Conservation (phyloP, 2,329 filamentous ascomycete genomes). For the Chaetomium sp. region DNA sequence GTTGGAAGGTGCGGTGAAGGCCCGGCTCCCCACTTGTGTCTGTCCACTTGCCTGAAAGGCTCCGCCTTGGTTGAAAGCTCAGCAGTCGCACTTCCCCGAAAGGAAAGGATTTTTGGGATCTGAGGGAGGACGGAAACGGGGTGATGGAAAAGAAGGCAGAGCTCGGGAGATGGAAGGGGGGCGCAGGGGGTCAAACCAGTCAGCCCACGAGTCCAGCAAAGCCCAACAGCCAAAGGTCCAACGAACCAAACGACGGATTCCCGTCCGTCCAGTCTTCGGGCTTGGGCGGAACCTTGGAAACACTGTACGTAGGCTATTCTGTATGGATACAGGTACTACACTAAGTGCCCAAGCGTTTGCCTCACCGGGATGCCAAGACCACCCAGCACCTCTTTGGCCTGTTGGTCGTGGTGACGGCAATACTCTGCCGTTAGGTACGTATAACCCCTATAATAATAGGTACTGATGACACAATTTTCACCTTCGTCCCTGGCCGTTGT, state of each 20-base stretch:
- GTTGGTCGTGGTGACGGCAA: background rate
- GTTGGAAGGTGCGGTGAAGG: constrained; percentile 7
- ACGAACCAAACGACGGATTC: no score
- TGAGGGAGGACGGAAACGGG: no score
- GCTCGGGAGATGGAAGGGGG: no score
- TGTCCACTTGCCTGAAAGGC: background rate
- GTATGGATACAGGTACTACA: no score
- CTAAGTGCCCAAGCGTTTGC: background rate
- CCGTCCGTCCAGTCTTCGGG: no score
- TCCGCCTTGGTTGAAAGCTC: background rate
- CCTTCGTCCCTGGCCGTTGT: constrained; percentile 3
- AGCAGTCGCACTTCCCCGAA: constrained; percentile 1
- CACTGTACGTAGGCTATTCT: no score
- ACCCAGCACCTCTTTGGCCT: background rate
- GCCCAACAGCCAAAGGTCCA: no score
- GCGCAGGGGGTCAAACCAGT: no score
- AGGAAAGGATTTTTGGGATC: background rate
- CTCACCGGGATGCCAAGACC: constrained; percentile 8
- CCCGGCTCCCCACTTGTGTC: background rate
- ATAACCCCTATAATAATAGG: constrained; percentile 5
- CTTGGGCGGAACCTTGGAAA: no score
- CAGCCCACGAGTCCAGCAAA: no score
- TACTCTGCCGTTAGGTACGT: background rate
- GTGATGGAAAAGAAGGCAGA: background rate
- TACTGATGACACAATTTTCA: constrained; percentile 18